These are phyloP conservation scores for Triticum timopheevii DNA, from an alignment of 176 grass and related monocot genomes.

Conservation along the genomic window DNA sequence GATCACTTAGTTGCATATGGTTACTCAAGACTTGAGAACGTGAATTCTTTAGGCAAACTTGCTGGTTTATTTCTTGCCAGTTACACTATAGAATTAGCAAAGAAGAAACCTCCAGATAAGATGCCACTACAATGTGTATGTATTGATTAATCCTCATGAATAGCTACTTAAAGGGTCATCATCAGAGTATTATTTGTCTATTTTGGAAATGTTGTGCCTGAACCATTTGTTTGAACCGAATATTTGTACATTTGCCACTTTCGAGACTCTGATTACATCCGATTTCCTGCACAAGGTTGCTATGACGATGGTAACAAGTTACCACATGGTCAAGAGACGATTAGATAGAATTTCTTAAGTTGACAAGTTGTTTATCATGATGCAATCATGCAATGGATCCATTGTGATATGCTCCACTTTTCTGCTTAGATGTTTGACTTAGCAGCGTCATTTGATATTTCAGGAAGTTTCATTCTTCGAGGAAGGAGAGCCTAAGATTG, in stretches of 20 bases:
- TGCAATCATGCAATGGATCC: neutral
- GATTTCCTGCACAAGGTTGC: neutral
- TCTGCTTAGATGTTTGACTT: slow-evolving; percentile 3
- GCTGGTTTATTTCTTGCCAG: neutral
- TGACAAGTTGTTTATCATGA: neutral
- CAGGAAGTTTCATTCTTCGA: slow-evolving; percentile 95
- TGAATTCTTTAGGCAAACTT: neutral
- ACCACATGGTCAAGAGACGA: neutral
- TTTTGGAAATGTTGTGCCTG: neutral
- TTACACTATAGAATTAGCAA: neutral
- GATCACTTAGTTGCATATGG: neutral
- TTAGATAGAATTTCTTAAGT: neutral
- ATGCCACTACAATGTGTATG: neutral
- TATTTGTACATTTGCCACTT: neutral
- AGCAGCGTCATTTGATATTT: neutral
- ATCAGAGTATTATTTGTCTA: neutral
- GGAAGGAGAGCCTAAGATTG: slow-evolving; percentile 97
- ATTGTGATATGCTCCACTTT: slow-evolving; percentile 5
- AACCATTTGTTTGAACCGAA: neutral
- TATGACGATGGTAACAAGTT: neutral
- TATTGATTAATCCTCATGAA: neutral
- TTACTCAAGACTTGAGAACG: neutral
- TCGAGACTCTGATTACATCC: neutral
- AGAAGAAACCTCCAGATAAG: neutral
- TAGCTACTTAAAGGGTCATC: slow-evolving; percentile 9